Evolutionary conservation across 2,329 filamentous ascomycete genomes (phyloP).

Genomic region (Macrophomina pseudophaseolina): DNA sequence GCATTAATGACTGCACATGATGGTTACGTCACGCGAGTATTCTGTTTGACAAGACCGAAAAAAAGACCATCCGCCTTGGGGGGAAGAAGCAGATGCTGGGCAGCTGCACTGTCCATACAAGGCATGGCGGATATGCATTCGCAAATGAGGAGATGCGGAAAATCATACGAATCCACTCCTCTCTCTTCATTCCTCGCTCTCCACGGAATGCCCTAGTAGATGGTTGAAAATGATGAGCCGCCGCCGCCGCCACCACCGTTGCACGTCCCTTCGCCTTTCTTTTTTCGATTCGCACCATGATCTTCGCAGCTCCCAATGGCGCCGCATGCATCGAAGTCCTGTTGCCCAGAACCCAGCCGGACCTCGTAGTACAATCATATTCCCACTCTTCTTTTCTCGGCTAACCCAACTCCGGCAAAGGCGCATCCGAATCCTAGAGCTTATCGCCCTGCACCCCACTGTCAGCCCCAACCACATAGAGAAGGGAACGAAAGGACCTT

Average conservation of each 20-base stretch:
- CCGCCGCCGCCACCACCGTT: background rate
- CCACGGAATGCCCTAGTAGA: background rate
- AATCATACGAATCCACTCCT: background rate
- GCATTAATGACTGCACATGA: slow-evolving; percentile 5
- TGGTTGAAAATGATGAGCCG: background rate
- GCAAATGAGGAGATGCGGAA: slow-evolving; percentile 11
- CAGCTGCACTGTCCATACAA: background rate
- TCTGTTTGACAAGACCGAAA: slow-evolving; percentile 1
- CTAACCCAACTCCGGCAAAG: background rate
- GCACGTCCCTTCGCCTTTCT: background rate
- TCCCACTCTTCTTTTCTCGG: background rate
- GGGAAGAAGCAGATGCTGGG: background rate
- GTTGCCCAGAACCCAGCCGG: background rate
- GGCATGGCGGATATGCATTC: background rate
- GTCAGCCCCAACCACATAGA: background rate
- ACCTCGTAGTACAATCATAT: background rate
- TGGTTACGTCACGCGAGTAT: background rate
- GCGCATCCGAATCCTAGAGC: background rate
- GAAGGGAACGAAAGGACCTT: background rate
- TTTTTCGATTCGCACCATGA: too few species aligned
- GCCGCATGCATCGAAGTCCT: background rate
- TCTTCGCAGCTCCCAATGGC: background rate
- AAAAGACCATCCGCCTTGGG: background rate
- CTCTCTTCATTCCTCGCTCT: background rate
- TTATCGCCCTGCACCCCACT: background rate